These are phyloP conservation scores for Phytophthora cryptogea DNA, from an alignment of 352 stramenopile species.

Conservation along the genomic window DNA sequence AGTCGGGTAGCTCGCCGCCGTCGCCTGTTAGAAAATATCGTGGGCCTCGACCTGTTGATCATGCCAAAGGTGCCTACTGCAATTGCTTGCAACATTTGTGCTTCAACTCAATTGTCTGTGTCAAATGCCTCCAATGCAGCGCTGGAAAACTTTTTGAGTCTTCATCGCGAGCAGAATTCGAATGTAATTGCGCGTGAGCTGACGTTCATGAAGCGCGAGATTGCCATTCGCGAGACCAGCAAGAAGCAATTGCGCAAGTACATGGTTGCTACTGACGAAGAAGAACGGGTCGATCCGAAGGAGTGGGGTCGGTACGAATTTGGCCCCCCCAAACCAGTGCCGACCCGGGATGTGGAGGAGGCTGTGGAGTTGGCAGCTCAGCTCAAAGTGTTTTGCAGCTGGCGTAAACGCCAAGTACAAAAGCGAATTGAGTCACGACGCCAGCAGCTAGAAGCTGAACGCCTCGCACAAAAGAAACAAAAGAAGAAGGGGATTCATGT, in stretches of 20 bases:
- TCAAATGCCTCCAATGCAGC: slow-evolving; percentile 22
- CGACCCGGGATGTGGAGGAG: slow-evolving; percentile 52
- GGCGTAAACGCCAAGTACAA: slow-evolving; percentile 47
- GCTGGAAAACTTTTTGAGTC: slow-evolving; percentile 51
- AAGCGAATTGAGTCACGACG: slow-evolving; percentile 42
- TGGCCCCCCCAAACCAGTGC: slow-evolving; percentile 43
- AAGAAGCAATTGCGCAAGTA: slow-evolving; percentile 66
- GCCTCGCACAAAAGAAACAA: slow-evolving; percentile 29
- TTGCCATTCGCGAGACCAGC: slow-evolving; percentile 57
- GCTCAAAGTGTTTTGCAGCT: slow-evolving; percentile 59
- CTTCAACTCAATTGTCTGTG: not conserved
- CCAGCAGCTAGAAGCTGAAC: slow-evolving; percentile 40
- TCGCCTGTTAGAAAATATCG: slow-evolving; percentile 33
- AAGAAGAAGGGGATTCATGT: slow-evolving; percentile 26
- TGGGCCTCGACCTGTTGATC: slow-evolving; percentile 50
- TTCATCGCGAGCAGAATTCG: slow-evolving; percentile 45
- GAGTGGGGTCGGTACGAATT: slow-evolving; percentile 72
- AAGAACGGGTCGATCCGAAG: slow-evolving; percentile 58
- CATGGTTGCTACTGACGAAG: slow-evolving; percentile 70
- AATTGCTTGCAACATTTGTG: not conserved
- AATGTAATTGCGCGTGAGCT: slow-evolving; percentile 49
- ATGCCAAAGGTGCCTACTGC: slow-evolving; percentile 42
- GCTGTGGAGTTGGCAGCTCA: slow-evolving; percentile 55
- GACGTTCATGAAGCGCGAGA: slow-evolving; percentile 63
- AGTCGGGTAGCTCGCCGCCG: slow-evolving; percentile 3